Percentiles rank a stretch among this genome's conserved stretches.
Evolutionary conservation across 106 monocot species (phyloP).

Genomic region (Dioscorea dumetorum): DNA sequence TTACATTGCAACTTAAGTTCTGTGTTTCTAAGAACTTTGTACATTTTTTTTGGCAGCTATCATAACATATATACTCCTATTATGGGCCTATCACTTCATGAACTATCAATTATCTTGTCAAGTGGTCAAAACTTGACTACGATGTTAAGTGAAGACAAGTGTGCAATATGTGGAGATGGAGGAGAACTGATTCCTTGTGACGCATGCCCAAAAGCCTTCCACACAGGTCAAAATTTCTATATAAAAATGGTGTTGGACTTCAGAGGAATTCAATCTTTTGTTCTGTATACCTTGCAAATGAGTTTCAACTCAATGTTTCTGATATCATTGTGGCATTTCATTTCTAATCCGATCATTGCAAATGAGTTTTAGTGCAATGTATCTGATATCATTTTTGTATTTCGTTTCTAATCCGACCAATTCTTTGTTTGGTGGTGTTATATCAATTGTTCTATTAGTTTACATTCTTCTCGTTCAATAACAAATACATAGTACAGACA

Average conservation of each 20-base stretch:
- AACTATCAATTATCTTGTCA: conserved; percentile 27
- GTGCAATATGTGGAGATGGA: conserved; percentile 33
- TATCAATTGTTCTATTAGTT: no score
- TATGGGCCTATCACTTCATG: conserved; percentile 55
- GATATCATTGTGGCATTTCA: no score
- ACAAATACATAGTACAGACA: no score
- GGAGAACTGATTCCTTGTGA: conserved; percentile 30
- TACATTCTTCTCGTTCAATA: no score
- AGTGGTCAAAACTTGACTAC: conserved; percentile 17
- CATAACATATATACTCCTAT: conserved; percentile 53
- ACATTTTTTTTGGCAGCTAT: conserved; percentile 44
- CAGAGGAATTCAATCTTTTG: neutral
- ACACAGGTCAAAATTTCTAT: conserved; percentile 30
- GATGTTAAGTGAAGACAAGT: conserved; percentile 7
- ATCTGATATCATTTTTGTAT: no score
- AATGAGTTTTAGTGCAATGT: no score
- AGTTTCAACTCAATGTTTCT: no score
- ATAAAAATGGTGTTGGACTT: neutral
- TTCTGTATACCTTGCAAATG: no score
- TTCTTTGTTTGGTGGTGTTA: neutral
- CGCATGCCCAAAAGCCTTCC: conserved; percentile 35
- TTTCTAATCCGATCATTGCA: no score
- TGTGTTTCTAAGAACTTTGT: conserved; percentile 7
- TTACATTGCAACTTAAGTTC: neutral
- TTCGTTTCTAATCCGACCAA: no score